phyloP scores from a whole-genome alignment of 306 rosid species.

The Rubus idaeus region DNA sequence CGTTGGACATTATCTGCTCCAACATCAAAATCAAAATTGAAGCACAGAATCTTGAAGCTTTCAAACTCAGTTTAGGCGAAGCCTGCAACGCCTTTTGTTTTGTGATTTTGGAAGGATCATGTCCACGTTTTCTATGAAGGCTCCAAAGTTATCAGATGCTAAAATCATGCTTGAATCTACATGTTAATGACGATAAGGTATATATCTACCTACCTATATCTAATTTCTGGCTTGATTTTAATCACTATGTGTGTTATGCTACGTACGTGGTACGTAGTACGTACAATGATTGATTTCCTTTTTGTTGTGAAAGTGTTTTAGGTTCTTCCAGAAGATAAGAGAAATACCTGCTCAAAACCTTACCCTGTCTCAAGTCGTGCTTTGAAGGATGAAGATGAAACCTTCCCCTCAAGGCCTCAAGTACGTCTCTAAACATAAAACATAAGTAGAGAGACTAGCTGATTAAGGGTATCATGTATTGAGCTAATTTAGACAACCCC shows the following conservation, averaged over 20 bases:
- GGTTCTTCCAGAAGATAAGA: background rate
- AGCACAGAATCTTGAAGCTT: background rate
- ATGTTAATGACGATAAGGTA: background rate
- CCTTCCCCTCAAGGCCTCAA: background rate
- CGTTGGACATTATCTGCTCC: background rate
- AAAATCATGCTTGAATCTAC: no score
- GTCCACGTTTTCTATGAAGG: background rate
- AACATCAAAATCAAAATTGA: background rate
- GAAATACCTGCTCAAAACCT: background rate
- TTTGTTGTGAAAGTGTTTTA: background rate
- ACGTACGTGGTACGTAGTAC: no score
- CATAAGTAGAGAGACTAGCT: background rate
- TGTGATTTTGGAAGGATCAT: background rate
- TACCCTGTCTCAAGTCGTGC: background rate
- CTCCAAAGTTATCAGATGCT: background rate
- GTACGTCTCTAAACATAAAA: background rate
- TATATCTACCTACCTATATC: no score
- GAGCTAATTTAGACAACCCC: background rate
- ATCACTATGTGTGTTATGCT: background rate
- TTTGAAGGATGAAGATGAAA: background rate
- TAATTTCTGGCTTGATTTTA: no score
- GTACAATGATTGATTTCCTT: background rate
- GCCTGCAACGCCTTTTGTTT: background rate
- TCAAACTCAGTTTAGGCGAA: background rate
- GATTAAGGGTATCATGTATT: background rate